Evolutionary conservation across 2,329 filamentous ascomycete species (phyloP).

Genomic region (Talaromyces sp.): DNA sequence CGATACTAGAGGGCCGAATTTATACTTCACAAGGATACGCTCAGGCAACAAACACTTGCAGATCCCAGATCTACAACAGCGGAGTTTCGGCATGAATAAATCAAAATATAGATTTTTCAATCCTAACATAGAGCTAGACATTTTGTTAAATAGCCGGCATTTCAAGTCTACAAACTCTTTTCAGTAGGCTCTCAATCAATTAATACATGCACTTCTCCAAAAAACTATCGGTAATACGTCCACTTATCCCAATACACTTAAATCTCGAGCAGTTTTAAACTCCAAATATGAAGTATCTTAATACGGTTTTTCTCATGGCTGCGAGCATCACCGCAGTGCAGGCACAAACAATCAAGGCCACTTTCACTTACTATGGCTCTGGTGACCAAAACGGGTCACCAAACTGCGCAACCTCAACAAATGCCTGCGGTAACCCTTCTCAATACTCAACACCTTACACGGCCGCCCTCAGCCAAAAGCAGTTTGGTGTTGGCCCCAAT

Average conservation of each 20-base stretch:
- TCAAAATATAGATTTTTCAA: neutral
- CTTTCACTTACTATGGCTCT: constrained; percentile 30
- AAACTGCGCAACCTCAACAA: constrained; percentile 32
- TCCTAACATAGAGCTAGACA: neutral
- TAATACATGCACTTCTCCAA: neutral
- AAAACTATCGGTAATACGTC: neutral
- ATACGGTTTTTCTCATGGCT: neutral
- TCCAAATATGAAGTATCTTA: neutral
- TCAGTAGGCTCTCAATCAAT: neutral
- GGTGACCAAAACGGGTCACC: constrained; percentile 25
- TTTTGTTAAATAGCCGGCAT: neutral
- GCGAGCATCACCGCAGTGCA: neutral
- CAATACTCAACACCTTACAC: constrained; percentile 24
- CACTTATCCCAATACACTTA: neutral
- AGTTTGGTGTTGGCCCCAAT: constrained; percentile 32
- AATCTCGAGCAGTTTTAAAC: neutral
- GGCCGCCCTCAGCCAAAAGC: constrained; percentile 34
- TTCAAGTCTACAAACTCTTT: neutral
- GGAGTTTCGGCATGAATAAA: neutral
- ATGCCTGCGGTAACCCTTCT: constrained; percentile 30
- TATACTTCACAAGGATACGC: too few relatives aligned
- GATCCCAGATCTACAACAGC: neutral
- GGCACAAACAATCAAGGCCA: constrained; percentile 15
- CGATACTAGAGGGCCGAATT: too few relatives aligned
- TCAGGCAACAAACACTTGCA: neutral